Base-by-base conservation (phyloP, 2,329 filamentous ascomycete species). In the Arthrobotrys entomopaga region DNA sequence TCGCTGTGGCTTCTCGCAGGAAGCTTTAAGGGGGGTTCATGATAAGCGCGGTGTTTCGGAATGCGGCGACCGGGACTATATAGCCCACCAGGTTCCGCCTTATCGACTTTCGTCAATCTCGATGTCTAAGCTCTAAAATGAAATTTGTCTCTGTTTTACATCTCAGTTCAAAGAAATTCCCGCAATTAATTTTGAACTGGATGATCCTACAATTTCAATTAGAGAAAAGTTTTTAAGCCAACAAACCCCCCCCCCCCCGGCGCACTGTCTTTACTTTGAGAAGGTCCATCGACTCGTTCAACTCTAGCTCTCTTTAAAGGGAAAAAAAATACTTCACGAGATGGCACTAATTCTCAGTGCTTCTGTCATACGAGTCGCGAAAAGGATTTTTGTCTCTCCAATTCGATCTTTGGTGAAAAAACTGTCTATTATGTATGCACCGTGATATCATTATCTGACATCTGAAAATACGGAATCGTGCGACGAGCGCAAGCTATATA, bases 51-150 rank as follows among this genome's bases (percentile, higher is more conserved):
- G 67, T 20, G 19, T 40, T 42, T 43, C 67, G 67, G 67, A 20
- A 7, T 34, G 67, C 67, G 67, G 60, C 3, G 54, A 38, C 67
- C 67, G 67, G 22, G 22, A 15, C 29, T 72, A 72, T 72, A 71
- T 71, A 63, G 40, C 29, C 49, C n/a, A n/a, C n/a, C n/a, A n/a
- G n/a, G n/a, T n/a, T n/a, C n/a, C n/a, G 10, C 1, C 2, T 29
- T 34, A 34, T 34, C 29, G 10, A 26, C 29, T 8, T 34, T 34
- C 29, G 29, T 34, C 29, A 34, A 34, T 34, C 29, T 34, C 2
- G 29, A 34, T 34, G 2, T 16, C 26, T 40, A 6, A 26, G 6
- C 10, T 16, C 26, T 40, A 6, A 26, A 2, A 26, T 52, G 13
- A 19, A 50, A 20, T 53, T 50, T 24, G 24, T 53, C n/a, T 29